Evolutionary conservation across 225 moss, liverwort and hornwort genomes (phyloP).

Genomic region (Straminergon stramineum): DNA sequence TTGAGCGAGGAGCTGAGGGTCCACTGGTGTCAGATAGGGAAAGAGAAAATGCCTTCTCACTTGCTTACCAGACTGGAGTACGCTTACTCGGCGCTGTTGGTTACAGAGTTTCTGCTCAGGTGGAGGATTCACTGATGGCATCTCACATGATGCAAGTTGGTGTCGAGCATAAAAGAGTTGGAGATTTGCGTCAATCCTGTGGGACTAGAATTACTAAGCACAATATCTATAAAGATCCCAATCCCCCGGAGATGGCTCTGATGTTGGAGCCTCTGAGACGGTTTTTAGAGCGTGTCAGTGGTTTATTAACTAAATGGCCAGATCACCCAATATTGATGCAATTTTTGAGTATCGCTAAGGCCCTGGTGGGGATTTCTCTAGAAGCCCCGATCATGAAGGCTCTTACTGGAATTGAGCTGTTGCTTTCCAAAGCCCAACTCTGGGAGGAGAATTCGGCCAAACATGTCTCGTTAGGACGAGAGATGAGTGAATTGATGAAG

Average conservation of each 20-base stretch:
- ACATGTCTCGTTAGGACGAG: conserved; percentile 67
- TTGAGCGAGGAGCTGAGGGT: not conserved
- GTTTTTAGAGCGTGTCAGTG: conserved; percentile 53
- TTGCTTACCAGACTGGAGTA: conserved; percentile 77
- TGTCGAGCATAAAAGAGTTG: conserved; percentile 65
- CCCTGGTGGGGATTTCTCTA: conserved; percentile 64
- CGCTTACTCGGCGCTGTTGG: conserved; percentile 62
- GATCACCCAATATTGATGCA: conserved; percentile 90
- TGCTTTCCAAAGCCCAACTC: conserved; percentile 84
- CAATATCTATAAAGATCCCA: conserved; percentile 60
- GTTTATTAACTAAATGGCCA: conserved; percentile 71
- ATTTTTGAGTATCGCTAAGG: conserved; percentile 60
- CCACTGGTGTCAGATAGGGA: conserved; percentile 40
- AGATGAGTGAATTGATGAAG: conserved; percentile 55
- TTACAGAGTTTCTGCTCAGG: conserved; percentile 53
- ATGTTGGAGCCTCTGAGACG: conserved; percentile 71
- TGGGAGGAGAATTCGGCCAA: conserved; percentile 98
- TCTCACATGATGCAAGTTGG: conserved; percentile 77
- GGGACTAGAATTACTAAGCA: conserved; percentile 22
- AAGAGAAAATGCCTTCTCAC: conserved; percentile 45
- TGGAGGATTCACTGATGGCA: conserved; percentile 57
- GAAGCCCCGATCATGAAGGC: conserved; percentile 84
- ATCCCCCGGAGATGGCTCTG: conserved; percentile 78
- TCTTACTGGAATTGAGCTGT: conserved; percentile 73
- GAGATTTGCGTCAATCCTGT: conserved; percentile 27